Percentiles rank a stretch among this genome's conserved stretches.
phyloP scores from a whole-genome alignment of 371 early-diverging fungal genomes.

The Rhizopus sp. region DNA sequence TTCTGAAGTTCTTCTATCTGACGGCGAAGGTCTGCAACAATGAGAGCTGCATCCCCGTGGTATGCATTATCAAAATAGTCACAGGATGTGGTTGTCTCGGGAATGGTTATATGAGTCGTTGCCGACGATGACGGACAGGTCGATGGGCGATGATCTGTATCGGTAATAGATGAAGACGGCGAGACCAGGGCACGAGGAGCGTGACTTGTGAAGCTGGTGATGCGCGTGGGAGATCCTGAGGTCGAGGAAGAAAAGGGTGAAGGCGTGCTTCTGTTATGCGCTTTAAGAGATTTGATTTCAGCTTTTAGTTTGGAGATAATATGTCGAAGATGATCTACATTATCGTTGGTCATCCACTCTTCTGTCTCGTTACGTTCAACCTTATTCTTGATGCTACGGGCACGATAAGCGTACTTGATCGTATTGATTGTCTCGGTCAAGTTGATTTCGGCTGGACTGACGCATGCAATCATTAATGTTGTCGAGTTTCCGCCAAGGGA shows the following conservation, averaged over 20 bases:
- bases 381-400: slow-evolving; percentile 84
- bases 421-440: slow-evolving; percentile 92
- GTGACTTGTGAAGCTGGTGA: slow-evolving; percentile 6
- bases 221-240: slow-evolving; percentile 13
- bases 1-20: slow-evolving; percentile 36
- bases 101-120: slow-evolving; percentile 26
- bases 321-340: slow-evolving; percentile 56
- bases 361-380: slow-evolving; percentile 69
- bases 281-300: slow-evolving; percentile 52
- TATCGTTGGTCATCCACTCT: slow-evolving; percentile 66
- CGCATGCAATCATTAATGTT: slow-evolving; percentile 94
- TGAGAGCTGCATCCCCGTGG: slow-evolving; percentile 13
- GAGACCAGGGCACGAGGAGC: slow-evolving; percentile 14
- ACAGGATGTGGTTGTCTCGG: slow-evolving; percentile 13
- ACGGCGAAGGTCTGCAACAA: slow-evolving; percentile 23
- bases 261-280: slow-evolving; percentile 16
- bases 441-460: slow-evolving; percentile 78
- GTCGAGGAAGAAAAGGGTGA: slow-evolving; percentile 17
- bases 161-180: slow-evolving; percentile 28
- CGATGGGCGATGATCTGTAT: slow-evolving; percentile 13
- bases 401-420: slow-evolving; percentile 91
- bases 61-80: slow-evolving; percentile 5
- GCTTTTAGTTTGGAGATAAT: slow-evolving; percentile 59
- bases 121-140: slow-evolving; percentile 28
- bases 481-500: slow-evolving; percentile 93